Evolutionary conservation across 75 land plant species (phyloP).

Genomic region (Pinus taeda): DNA sequence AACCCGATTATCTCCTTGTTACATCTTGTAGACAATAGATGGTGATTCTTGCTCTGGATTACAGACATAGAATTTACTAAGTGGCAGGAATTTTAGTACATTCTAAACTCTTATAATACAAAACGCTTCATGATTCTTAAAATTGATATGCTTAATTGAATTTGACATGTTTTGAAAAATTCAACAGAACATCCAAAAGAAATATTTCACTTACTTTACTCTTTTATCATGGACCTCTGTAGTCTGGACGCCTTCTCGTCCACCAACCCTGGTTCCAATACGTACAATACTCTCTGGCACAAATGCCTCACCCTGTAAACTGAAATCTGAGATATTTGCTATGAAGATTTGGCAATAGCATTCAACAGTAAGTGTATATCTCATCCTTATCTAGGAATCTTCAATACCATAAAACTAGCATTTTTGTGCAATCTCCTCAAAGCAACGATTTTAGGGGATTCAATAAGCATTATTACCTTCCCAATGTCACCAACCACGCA

Average conservation of each 20-base stretch:
- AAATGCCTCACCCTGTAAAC: conserved; percentile 89
- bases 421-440: background rate
- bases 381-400: conserved; percentile 1
- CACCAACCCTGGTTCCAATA: conserved; percentile 56
- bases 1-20: background rate
- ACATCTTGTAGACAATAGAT: background rate
- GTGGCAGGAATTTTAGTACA: too few species aligned
- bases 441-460: conserved; percentile 2
- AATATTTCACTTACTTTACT: conserved; percentile 53
- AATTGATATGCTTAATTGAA: background rate
- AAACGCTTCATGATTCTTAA: background rate
- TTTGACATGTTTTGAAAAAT: background rate
- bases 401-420: background rate
- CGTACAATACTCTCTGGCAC: conserved; percentile 93
- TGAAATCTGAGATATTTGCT: background rate
- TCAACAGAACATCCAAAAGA: background rate
- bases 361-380: background rate
- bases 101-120: too few species aligned
- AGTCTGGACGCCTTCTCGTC: conserved; percentile 67
- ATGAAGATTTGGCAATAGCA: background rate
- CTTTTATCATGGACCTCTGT: conserved; percentile 61
- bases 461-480: conserved; percentile 50
- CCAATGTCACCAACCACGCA: conserved; percentile 94
- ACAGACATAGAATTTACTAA: background rate
- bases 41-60: background rate